Conservation (phyloP, 2,329 filamentous ascomycete species). For the Hirsutella rhossiliensis region DNA sequence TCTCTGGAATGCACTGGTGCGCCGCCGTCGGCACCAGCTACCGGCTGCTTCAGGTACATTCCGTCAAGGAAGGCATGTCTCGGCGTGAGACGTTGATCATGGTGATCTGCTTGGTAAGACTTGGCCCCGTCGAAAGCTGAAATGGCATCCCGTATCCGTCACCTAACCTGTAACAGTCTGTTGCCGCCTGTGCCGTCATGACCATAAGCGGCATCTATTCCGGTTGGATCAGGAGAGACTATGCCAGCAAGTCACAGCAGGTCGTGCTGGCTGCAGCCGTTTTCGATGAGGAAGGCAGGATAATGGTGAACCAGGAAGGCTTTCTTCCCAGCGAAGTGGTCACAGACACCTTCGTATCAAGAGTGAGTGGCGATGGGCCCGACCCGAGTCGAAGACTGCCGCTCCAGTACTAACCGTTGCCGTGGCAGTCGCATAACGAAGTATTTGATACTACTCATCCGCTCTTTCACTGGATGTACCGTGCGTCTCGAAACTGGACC, state of each 20-base stretch:
- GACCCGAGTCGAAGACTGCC: neutral
- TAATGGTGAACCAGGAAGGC: conserved; percentile 60
- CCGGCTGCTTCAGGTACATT: conserved; percentile 30
- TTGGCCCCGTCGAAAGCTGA: conserved; percentile 10
- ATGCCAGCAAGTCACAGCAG: conserved; percentile 48
- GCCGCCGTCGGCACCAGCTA: conserved; percentile 61
- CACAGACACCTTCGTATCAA: conserved; percentile 63
- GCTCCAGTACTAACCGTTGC: neutral
- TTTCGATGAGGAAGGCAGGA: conserved; percentile 53
- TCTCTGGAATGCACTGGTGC: conserved; percentile 80
- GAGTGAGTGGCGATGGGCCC: conserved; percentile 24
- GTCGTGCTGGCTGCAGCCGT: conserved; percentile 48
- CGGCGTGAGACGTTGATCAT: conserved; percentile 34
- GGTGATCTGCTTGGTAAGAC: conserved; percentile 53
- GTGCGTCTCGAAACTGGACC: conserved; percentile 67
- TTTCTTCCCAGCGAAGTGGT: conserved; percentile 63
- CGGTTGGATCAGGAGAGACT: conserved; percentile 32
- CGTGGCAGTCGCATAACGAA: conserved; percentile 28
- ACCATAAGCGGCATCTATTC: conserved; percentile 34
- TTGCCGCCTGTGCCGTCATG: conserved; percentile 49
- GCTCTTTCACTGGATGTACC: conserved; percentile 79
- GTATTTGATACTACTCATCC: conserved; percentile 66
- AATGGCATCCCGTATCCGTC: neutral
- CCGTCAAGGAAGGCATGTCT: conserved; percentile 10
- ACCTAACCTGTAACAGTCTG: conserved; percentile 30